Conservation (phyloP, 139 green algal genomes). For the Chlamydomonas asymmetrica region DNA sequence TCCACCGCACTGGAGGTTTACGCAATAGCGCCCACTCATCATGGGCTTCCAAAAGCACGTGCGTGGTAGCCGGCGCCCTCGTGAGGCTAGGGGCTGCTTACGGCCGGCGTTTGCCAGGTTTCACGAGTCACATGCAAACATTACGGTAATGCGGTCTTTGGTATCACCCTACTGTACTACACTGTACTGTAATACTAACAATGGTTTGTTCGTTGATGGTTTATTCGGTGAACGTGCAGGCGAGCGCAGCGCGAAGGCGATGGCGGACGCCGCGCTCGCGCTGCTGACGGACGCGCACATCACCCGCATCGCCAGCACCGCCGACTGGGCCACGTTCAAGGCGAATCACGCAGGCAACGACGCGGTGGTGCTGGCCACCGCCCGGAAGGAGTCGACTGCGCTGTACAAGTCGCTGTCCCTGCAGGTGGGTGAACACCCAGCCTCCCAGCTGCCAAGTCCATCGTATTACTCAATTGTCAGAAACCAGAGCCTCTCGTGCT, state of each 20-base stretch:
- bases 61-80: neutral
- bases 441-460: too few species aligned
- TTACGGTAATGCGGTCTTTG: neutral
- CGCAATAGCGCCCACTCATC: too few species aligned
- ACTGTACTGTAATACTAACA: neutral
- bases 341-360: constrained; percentile 9
- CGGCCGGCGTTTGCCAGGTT: too few species aligned
- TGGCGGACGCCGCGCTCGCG: neutral
- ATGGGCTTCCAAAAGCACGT: neutral
- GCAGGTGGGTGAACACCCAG: too few species aligned
- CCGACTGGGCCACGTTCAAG: constrained; percentile 10
- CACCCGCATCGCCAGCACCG: neutral
- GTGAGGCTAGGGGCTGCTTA: neutral
- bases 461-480: too few species aligned
- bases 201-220: too few species aligned
- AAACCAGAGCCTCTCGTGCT: too few species aligned
- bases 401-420: constrained; percentile 42
- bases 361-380: constrained; percentile 45
- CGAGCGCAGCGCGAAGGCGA: constrained; percentile 14
- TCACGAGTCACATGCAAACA: too few species aligned
- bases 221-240: neutral
- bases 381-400: constrained; percentile 23
- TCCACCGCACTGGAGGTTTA: too few species aligned
- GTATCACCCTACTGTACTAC: neutral
- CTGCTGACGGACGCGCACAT: constrained; percentile 20